A percentile compares a stretch with the other conserved stretches of the same genome.
Evolutionary conservation across 148 eudicot species (phyloP).

Genomic region (Cornus florida): DNA sequence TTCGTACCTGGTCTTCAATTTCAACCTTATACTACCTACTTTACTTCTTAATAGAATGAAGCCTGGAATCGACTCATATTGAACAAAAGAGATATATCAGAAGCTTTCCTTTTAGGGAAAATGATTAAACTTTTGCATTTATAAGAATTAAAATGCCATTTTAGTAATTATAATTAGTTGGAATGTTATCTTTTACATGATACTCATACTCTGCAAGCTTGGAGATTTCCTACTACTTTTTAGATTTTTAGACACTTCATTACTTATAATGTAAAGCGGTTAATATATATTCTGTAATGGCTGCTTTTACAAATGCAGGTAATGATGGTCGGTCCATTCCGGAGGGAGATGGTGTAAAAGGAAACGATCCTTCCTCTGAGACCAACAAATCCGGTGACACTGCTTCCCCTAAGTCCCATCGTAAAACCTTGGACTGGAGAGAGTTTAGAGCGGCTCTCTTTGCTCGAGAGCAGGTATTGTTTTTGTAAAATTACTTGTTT

Average conservation of each 20-base stretch:
- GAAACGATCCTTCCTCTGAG: constrained; percentile 50
- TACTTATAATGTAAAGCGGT: background rate
- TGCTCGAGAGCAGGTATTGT: constrained; percentile 74
- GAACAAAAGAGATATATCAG: background rate
- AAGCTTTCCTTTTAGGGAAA: background rate
- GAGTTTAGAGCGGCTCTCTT: constrained; percentile 83
- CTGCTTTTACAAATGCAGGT: constrained; percentile 32
- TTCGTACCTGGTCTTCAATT: background rate
- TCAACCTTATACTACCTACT: background rate
- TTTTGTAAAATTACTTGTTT: background rate
- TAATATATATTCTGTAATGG: background rate
- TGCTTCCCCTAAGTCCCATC: constrained; percentile 51
- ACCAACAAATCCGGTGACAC: constrained; percentile 52
- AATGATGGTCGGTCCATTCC: constrained; percentile 59
- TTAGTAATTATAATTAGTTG: background rate
- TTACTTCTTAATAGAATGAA: background rate
- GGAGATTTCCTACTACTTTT: background rate
- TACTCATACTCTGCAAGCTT: constrained; percentile 5
- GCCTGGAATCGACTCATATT: background rate
- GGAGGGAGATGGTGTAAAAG: constrained; percentile 64
- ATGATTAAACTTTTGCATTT: background rate
- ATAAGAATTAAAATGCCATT: background rate
- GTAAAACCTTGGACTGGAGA: constrained; percentile 78
- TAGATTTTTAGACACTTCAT: background rate
- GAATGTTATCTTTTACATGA: background rate